These are phyloP conservation scores for Trypanosomatidae sp. DNA, from an alignment of 208 protist species.

Conservation along the genomic window DNA sequence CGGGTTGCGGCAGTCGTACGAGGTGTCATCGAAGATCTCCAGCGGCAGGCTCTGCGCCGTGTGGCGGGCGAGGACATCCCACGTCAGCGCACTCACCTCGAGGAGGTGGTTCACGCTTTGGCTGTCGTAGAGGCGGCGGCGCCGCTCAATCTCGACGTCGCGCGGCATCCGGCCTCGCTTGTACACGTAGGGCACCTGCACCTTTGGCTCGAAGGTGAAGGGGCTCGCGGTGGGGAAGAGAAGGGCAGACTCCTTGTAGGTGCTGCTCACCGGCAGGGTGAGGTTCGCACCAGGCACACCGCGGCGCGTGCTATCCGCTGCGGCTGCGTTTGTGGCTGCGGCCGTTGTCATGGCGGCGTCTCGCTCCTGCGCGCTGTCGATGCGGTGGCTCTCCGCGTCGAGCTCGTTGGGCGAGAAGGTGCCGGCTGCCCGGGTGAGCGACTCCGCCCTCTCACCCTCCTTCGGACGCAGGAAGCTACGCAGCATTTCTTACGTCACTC, in stretches of 20 bases:
- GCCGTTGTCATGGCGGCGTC: not conserved
- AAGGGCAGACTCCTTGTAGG: constrained; percentile 76
- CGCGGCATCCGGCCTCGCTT: constrained; percentile 90
- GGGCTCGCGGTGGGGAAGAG: constrained; percentile 78
- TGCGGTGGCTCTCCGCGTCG: constrained; percentile 15
- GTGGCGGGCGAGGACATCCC: constrained; percentile 58
- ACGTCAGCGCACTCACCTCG: constrained; percentile 60
- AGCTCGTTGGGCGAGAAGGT: not conserved
- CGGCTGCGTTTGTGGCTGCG: not conserved
- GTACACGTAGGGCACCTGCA: constrained; percentile 94
- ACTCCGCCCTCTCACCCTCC: not conserved
- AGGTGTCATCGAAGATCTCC: constrained; percentile 96
- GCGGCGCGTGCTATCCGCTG: not conserved
- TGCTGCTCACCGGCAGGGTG: constrained; percentile 60
- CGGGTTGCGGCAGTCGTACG: constrained; percentile 92
- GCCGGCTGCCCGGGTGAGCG: not conserved
- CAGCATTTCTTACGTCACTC: constrained; percentile 33
- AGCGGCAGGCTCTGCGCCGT: constrained; percentile 84
- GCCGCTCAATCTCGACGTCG: constrained; percentile 95
- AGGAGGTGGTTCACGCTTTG: constrained; percentile 82
- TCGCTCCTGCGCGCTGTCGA: not conserved
- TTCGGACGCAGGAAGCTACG: constrained; percentile 55
- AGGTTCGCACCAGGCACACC: not conserved
- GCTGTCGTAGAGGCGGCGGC: constrained; percentile 89
- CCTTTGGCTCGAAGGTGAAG: constrained; percentile 95